These are phyloP conservation scores for Carex kokanica DNA, from an alignment of 176 grass and related monocot genomes.

Conservation along the genomic window DNA sequence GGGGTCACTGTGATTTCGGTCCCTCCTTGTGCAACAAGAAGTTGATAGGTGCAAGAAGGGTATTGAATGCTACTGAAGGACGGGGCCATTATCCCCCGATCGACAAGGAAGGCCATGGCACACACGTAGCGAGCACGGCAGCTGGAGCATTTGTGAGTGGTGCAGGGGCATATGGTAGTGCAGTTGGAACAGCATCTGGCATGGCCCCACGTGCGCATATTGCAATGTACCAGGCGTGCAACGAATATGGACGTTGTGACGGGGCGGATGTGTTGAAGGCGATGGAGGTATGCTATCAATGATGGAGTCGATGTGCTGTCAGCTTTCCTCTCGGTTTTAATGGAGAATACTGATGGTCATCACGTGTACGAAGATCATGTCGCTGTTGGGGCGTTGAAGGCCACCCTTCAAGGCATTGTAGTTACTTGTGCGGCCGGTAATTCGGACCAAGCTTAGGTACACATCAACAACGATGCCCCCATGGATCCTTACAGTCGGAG, in stretches of 20 bases:
- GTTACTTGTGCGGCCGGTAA: conserved; percentile 37
- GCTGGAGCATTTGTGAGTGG: conserved; percentile 25
- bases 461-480: conserved; percentile 40
- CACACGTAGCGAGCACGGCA: conserved; percentile 28
- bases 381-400: conserved; percentile 34
- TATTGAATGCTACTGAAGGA: conserved; percentile 13
- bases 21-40: conserved; percentile 31
- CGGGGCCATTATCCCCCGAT: background rate
- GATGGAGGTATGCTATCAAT: conserved; percentile 21
- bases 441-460: conserved; percentile 7
- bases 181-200: conserved; percentile 21
- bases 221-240: conserved; percentile 28
- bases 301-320: conserved; percentile 75
- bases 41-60: conserved; percentile 30
- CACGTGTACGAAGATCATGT: conserved; percentile 24
- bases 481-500: conserved; percentile 58
- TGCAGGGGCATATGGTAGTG: background rate
- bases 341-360: background rate
- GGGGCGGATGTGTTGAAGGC: conserved; percentile 21
- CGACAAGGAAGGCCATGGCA: conserved; percentile 27
- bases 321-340: conserved; percentile 29
- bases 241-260: background rate
- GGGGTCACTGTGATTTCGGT: conserved; percentile 28
- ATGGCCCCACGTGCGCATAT: conserved; percentile 38
- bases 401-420: conserved; percentile 34